These are phyloP conservation scores for Penicillium sp. DNA, from an alignment of 2,329 filamentous ascomycete genomes.

Conservation along the genomic window DNA sequence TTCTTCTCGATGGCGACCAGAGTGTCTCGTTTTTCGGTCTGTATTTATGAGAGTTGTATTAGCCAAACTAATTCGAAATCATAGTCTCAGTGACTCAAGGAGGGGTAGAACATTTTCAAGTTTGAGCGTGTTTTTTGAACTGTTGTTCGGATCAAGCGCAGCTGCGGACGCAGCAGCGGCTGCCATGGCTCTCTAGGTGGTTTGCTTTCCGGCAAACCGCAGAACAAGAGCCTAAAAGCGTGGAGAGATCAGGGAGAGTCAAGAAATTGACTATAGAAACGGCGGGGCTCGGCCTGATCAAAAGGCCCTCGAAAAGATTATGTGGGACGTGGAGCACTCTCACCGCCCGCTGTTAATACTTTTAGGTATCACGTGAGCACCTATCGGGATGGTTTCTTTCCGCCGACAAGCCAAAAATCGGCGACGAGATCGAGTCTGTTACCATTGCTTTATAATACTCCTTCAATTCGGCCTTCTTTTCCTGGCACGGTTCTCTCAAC, in stretches of 20 bases:
- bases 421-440: constrained; percentile 21
- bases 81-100: constrained; percentile 29
- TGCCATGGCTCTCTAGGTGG: constrained; percentile 41
- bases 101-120: constrained; percentile 59
- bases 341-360: constrained; percentile 24
- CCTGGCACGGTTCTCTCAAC: background rate
- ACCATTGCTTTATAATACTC: background rate
- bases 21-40: constrained; percentile 39
- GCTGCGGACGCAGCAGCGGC: constrained; percentile 57
- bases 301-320: constrained; percentile 25
- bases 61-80: constrained; percentile 23
- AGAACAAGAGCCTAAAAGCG: constrained; percentile 24
- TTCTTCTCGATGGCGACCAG: constrained; percentile 71
- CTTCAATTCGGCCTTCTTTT: background rate
- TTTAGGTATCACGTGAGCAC: constrained; percentile 24
- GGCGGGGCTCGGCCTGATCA: constrained; percentile 27
- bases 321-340: constrained; percentile 24
- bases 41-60: constrained; percentile 19
- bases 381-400: constrained; percentile 28
- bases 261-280: constrained; percentile 17
- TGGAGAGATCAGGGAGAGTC: constrained; percentile 12
- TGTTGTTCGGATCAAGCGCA: constrained; percentile 59
- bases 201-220: constrained; percentile 33
- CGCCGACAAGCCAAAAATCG: constrained; percentile 29
- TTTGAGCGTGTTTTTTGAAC: constrained; percentile 66